These are phyloP conservation scores for Botrytis medusae DNA, from an alignment of 2,329 filamentous ascomycete genomes.

Conservation along the genomic window DNA sequence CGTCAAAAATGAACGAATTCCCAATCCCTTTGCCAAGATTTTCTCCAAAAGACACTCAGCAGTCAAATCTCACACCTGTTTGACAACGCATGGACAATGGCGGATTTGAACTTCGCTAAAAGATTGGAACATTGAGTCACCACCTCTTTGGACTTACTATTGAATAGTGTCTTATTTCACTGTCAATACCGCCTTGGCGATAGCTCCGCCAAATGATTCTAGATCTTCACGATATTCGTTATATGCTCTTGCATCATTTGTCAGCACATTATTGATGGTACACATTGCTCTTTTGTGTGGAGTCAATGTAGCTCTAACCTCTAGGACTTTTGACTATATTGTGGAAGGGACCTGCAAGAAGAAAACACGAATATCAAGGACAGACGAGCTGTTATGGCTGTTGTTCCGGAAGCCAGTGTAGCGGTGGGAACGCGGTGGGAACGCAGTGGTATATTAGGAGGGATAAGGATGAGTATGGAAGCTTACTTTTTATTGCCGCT, in stretches of 20 bases:
- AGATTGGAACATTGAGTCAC: background rate
- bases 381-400: background rate
- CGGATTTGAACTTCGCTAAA: background rate
- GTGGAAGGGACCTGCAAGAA: background rate
- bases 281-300: background rate
- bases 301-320: background rate
- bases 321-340: background rate
- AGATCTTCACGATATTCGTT: background rate
- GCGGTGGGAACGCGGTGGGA: too few species aligned
- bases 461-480: too few species aligned
- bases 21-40: background rate
- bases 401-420: background rate
- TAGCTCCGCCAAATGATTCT: background rate
- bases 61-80: background rate
- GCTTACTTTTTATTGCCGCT: too few species aligned
- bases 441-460: background rate
- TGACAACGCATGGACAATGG: background rate
- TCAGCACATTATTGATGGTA: background rate
- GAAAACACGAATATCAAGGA: background rate
- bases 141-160: background rate
- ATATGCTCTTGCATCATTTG: fast-evolving
- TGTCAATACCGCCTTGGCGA: background rate
- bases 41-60: background rate
- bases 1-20: background rate
- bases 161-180: background rate